These are phyloP conservation scores for Saksenaea oblongispora DNA, from an alignment of 371 early-diverging fungal genomes.

Conservation along the genomic window DNA sequence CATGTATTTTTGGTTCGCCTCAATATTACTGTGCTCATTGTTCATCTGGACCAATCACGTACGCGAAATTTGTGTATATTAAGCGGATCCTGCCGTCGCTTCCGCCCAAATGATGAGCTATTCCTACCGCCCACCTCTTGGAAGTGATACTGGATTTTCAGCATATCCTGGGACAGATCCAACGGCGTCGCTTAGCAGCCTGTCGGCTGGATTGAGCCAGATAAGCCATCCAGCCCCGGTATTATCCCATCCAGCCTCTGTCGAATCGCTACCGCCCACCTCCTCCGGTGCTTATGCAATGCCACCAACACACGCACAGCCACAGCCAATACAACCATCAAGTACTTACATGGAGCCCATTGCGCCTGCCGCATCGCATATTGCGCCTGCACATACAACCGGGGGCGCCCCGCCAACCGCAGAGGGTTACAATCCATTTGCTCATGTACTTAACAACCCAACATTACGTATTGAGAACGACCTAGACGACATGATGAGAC, in stretches of 20 bases:
- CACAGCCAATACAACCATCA: constrained; percentile 16
- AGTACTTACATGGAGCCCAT: constrained; percentile 9
- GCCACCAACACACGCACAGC: constrained; percentile 9
- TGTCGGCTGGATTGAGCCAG: background rate
- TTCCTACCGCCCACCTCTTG: constrained; percentile 6
- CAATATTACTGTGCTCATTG: background rate
- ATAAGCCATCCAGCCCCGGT: background rate
- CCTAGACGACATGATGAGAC: constrained; percentile 55
- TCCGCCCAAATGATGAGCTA: constrained; percentile 26
- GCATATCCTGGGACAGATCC: background rate
- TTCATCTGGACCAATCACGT: constrained; percentile 1
- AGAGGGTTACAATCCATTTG: constrained; percentile 50
- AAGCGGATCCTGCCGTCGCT: constrained; percentile 10
- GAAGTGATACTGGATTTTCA: constrained; percentile 2
- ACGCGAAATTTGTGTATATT: background rate
- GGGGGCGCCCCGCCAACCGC: background rate
- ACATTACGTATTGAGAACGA: constrained; percentile 65
- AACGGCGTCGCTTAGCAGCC: background rate
- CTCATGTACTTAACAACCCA: constrained; percentile 68
- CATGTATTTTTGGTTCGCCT: constrained; percentile 1
- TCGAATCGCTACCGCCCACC: constrained; percentile 7
- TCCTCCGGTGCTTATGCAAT: constrained; percentile 10
- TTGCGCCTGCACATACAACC: constrained; percentile 2
- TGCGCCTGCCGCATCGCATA: constrained; percentile 10
- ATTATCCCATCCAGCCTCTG: constrained; percentile 1